A percentile compares a stretch with the other conserved stretches of the same genome.
Conservation (phyloP, 169 alveolate genomes). For the Theileria sp. region DNA sequence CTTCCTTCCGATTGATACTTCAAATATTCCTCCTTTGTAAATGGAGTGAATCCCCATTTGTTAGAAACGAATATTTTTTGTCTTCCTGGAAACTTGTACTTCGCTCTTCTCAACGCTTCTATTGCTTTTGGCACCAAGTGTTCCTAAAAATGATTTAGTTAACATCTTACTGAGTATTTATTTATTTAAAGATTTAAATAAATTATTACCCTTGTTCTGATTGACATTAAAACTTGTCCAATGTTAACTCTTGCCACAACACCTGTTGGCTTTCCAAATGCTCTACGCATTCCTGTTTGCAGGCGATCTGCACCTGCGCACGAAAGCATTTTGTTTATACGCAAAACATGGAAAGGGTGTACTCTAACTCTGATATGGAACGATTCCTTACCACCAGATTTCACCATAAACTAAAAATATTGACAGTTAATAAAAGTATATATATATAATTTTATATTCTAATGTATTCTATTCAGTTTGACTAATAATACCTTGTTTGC, state of each 20-base stretch:
- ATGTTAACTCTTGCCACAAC: slow-evolving; percentile 94
- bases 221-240: slow-evolving; percentile 94
- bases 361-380: slow-evolving; percentile 98
- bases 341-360: slow-evolving; percentile 99
- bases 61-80: slow-evolving; percentile 94
- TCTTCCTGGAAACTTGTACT: slow-evolving; percentile 99
- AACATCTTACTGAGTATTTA: neutral
- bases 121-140: slow-evolving; percentile 85
- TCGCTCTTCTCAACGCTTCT: slow-evolving; percentile 96
- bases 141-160: slow-evolving; percentile 60
- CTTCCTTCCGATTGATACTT: slow-evolving; percentile 92
- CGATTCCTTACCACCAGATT: slow-evolving; percentile 95
- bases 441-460: neutral
- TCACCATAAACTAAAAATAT: slow-evolving; percentile 87
- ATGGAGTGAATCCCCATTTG: slow-evolving; percentile 98
- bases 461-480: too few relatives aligned
- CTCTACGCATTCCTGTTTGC: slow-evolving; percentile 99
- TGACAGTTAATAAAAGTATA: neutral
- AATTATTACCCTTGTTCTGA: slow-evolving; percentile 84
- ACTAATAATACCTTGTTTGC: slow-evolving; percentile 87
- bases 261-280: slow-evolving; percentile 98
- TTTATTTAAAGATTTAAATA: neutral
- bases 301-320: slow-evolving; percentile 99
- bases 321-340: slow-evolving; percentile 99
- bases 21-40: slow-evolving; percentile 91